These are phyloP conservation scores for Aspergillus sp. DNA, from an alignment of 2,329 filamentous ascomycete species.

Conservation along the genomic window DNA sequence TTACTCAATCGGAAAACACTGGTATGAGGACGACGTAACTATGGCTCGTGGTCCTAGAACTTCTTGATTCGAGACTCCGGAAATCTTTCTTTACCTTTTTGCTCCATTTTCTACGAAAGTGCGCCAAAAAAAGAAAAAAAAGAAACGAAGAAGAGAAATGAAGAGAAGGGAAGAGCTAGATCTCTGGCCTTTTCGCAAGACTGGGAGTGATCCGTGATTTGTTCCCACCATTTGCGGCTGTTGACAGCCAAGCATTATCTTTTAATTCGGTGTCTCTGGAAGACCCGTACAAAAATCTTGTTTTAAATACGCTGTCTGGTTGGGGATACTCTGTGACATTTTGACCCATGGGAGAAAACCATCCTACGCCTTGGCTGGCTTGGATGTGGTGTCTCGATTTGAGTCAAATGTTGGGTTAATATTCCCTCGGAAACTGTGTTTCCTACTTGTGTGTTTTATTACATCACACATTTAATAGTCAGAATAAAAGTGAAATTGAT, in stretches of 20 bases:
- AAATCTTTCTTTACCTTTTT: slow-evolving; percentile 3
- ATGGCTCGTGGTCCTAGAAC: slow-evolving; percentile 14
- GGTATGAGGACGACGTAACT: slow-evolving; percentile 12
- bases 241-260: not conserved
- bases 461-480: not conserved
- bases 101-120: not conserved
- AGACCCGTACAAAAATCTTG: slow-evolving; percentile 1
- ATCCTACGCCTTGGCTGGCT: slow-evolving; percentile 17
- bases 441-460: not conserved
- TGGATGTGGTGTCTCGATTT: slow-evolving; percentile 17
- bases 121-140: not conserved
- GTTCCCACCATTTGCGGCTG: not conserved
- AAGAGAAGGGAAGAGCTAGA: not conserved
- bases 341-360: slow-evolving; percentile 12
- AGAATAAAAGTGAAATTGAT: not conserved
- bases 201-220: not conserved
- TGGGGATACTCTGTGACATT: slow-evolving; percentile 13
- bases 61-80: slow-evolving; percentile 6
- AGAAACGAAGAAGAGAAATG: not conserved
- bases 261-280: no score
- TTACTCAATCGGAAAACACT: slow-evolving; percentile 16
- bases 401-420: slow-evolving; percentile 19
- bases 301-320: slow-evolving; percentile 10
- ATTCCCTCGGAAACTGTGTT: slow-evolving; percentile 13
- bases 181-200: no score